A percentile compares a stretch with the other conserved stretches of the same genome.
phyloP scores from a whole-genome alignment of 148 eudicot species.

The Amaranthus palmeri region DNA sequence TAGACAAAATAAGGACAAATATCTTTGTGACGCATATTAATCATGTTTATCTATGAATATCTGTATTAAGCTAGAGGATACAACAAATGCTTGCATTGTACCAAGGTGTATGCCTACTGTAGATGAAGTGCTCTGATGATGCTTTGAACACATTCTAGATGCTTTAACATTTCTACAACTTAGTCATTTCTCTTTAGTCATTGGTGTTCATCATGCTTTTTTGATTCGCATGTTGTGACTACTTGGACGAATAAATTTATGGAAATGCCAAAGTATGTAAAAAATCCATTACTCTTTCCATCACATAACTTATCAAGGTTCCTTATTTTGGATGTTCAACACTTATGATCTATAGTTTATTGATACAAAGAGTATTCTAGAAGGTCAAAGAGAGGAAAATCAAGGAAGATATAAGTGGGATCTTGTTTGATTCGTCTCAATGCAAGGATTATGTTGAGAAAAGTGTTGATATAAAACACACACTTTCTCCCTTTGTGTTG shows the following conservation, averaged over 20 bases:
- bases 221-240: no score
- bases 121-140: slow-evolving; percentile 68
- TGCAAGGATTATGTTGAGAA: no score
- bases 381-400: no score
- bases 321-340: no score
- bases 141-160: slow-evolving; percentile 73
- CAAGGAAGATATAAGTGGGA: no score
- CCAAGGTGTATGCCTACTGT: slow-evolving; percentile 88
- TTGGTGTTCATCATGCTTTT: background rate
- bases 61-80: slow-evolving; percentile 73
- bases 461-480: no score
- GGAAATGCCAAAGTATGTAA: background rate
- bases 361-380: no score
- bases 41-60: background rate
- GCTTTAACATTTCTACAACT: slow-evolving; percentile 60
- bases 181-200: slow-evolving; percentile 15
- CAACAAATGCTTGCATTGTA: slow-evolving; percentile 88
- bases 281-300: background rate
- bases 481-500: no score
- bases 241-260: no score
- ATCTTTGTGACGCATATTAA: background rate
- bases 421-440: no score
- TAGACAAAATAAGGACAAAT: background rate
- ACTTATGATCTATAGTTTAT: no score
- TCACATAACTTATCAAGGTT: background rate